phyloP scores from a whole-genome alignment of 1,139 yeast species.

The Debaryomyces robertsiae region DNA sequence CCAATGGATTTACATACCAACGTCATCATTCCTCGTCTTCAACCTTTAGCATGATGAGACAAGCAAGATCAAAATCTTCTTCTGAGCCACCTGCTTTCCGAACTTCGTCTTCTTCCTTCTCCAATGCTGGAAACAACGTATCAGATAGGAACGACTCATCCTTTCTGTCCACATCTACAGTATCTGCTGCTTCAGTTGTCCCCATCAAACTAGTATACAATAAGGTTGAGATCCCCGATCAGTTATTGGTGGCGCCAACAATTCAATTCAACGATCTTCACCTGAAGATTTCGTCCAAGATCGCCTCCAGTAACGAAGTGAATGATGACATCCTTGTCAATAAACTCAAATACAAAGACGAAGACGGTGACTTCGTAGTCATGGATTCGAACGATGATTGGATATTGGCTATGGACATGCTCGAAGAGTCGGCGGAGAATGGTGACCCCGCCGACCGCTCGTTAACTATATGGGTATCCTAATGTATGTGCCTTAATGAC shows the following conservation, averaged over 20 bases:
- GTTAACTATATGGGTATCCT: slow-evolving; percentile 46
- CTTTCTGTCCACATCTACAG: slow-evolving; percentile 6
- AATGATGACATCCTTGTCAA: slow-evolving; percentile 41
- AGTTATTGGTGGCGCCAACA: slow-evolving; percentile 44
- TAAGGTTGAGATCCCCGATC: slow-evolving; percentile 36
- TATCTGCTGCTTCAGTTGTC: slow-evolving; percentile 15
- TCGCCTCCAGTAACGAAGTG: slow-evolving; percentile 34
- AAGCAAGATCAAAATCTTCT: slow-evolving; percentile 29
- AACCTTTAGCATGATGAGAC: slow-evolving; percentile 50
- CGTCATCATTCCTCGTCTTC: slow-evolving; percentile 51
- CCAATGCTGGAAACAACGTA: slow-evolving; percentile 4
- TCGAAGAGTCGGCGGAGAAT: slow-evolving; percentile 38
- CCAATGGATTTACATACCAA: slow-evolving; percentile 34
- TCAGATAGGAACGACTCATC: slow-evolving; percentile 7
- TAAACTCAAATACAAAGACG: slow-evolving; percentile 83
- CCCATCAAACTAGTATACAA: slow-evolving; percentile 58
- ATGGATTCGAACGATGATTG: slow-evolving; percentile 83
- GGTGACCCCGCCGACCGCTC: slow-evolving; percentile 33
- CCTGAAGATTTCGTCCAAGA: slow-evolving; percentile 39
- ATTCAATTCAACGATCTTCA: slow-evolving; percentile 51
- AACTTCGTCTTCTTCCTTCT: slow-evolving; percentile 10
- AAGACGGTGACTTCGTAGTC: slow-evolving; percentile 91
- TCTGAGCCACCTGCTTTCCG: slow-evolving; percentile 18
- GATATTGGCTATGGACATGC: slow-evolving; percentile 57
- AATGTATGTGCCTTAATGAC: slow-evolving; percentile 3